Percentiles rank a stretch among this genome's conserved stretches.
Evolutionary conservation across 2,329 filamentous ascomycete species (phyloP).

Genomic region (Talaromyces pinophilus): DNA sequence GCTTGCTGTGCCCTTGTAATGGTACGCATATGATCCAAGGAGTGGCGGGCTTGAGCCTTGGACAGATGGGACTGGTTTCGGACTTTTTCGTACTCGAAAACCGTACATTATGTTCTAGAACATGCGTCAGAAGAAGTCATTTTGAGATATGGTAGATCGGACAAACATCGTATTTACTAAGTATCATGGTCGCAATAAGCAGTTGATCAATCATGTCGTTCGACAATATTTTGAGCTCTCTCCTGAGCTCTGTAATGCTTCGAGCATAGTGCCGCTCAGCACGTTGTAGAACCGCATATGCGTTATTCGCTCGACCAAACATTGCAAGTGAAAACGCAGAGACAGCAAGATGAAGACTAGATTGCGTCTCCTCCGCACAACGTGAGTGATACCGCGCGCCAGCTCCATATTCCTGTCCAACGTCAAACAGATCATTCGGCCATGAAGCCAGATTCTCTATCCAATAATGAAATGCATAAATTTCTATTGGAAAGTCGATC

Average conservation of each 20-base stretch:
- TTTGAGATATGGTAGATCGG: neutral
- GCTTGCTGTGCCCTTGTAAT: constrained; percentile 28
- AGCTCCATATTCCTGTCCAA: constrained; percentile 28
- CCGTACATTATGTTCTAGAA: constrained; percentile 14
- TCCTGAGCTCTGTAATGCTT: constrained; percentile 24
- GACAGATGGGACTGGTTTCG: neutral
- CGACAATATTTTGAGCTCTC: constrained; percentile 25
- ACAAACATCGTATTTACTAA: constrained; percentile 28
- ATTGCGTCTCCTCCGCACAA: constrained; percentile 18
- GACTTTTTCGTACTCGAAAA: neutral
- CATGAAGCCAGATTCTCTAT: constrained; percentile 25
- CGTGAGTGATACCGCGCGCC: constrained; percentile 25
- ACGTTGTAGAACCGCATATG: constrained; percentile 18
- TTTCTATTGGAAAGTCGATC: constrained; percentile 22
- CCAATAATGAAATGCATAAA: constrained; percentile 31
- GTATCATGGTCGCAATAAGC: constrained; percentile 29
- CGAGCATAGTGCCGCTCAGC: constrained; percentile 13
- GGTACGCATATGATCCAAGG: constrained; percentile 25
- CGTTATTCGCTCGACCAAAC: constrained; percentile 26
- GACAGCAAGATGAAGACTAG: constrained; percentile 28
- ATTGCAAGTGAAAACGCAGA: constrained; percentile 29
- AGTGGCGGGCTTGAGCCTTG: constrained; percentile 12
- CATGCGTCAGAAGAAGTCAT: neutral
- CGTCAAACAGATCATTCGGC: constrained; percentile 26
- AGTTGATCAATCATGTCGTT: constrained; percentile 28